Conservation (phyloP, 805 yeast genomes). For the Ogataea sp. region DNA sequence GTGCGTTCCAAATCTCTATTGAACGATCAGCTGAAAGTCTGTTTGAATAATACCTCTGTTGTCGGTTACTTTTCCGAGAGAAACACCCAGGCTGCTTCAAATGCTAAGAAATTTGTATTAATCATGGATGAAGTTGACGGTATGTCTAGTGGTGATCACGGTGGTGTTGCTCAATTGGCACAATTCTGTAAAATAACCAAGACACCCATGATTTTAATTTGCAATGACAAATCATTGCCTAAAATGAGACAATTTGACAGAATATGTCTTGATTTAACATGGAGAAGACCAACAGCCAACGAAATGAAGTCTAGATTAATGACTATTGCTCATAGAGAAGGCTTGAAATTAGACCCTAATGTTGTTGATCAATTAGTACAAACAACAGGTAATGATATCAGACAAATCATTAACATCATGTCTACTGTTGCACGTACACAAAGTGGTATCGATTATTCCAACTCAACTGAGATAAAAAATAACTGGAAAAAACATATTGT, state of each 20-base stretch:
- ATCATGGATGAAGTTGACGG: slow-evolving; percentile 99
- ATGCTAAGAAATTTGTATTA: slow-evolving; percentile 60
- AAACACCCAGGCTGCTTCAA: slow-evolving; percentile 17
- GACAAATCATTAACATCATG: slow-evolving; percentile 86
- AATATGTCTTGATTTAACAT: slow-evolving; percentile 69
- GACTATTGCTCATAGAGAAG: slow-evolving; percentile 86
- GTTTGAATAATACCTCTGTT: slow-evolving; percentile 75
- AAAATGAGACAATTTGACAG: slow-evolving; percentile 95
- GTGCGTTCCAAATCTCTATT: slow-evolving; percentile 78
- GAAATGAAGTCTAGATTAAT: slow-evolving; percentile 77
- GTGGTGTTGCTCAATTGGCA: slow-evolving; percentile 95
- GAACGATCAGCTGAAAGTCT: slow-evolving; percentile 58
- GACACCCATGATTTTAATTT: slow-evolving; percentile 86
- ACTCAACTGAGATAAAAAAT: slow-evolving; percentile 51
- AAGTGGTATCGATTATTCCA: slow-evolving; percentile 50
- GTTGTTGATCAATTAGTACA: slow-evolving; percentile 78
- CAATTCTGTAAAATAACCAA: slow-evolving; percentile 76
- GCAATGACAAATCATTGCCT: slow-evolving; percentile 87
- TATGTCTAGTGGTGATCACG: slow-evolving; percentile 98
- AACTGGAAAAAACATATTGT: slow-evolving; percentile 89
- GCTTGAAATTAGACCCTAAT: slow-evolving; percentile 68
- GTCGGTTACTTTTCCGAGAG: slow-evolving; percentile 55
- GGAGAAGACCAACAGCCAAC: slow-evolving; percentile 80
- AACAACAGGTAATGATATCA: slow-evolving; percentile 82
- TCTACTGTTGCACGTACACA: slow-evolving; percentile 78